A percentile compares a stretch with the other conserved stretches of the same genome.
Conservation (phyloP, 1,284 basidiomycete species). For the Sutorius eximius region DNA sequence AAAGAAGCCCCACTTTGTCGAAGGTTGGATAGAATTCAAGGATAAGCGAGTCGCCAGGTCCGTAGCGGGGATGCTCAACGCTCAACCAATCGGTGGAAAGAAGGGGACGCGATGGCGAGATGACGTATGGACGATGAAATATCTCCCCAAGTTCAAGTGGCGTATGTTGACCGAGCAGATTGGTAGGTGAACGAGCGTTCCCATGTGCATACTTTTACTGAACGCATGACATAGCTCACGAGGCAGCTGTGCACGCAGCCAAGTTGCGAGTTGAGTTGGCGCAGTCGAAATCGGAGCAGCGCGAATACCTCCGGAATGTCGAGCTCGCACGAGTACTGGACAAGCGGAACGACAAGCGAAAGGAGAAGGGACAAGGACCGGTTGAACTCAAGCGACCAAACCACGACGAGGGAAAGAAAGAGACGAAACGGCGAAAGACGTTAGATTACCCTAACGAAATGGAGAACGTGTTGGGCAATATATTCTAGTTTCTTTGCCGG, state of each 20-base stretch:
- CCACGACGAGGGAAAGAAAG: slow-evolving; percentile 35
- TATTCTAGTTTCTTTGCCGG: slow-evolving; percentile 45
- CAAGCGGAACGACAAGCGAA: slow-evolving; percentile 79
- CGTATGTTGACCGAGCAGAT: slow-evolving; percentile 98
- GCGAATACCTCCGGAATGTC: slow-evolving; percentile 92
- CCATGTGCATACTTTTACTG: slow-evolving; percentile 6
- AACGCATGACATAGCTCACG: slow-evolving; percentile 67
- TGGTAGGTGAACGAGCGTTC: slow-evolving; percentile 56
- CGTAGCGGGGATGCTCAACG: slow-evolving; percentile 95
- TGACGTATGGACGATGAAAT: slow-evolving; percentile 99
- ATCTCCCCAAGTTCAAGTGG: slow-evolving; percentile 98
- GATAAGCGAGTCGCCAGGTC: slow-evolving; percentile 90
- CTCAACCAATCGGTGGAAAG: slow-evolving; percentile 93
- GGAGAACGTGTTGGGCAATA: slow-evolving; percentile 50
- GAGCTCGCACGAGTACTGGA: slow-evolving; percentile 90
- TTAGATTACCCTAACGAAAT: slow-evolving; percentile 36
- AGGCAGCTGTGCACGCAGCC: slow-evolving; percentile 86
- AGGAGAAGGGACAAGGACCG: slow-evolving; percentile 49
- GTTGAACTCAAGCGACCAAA: slow-evolving; percentile 22
- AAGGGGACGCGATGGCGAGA: slow-evolving; percentile 91
- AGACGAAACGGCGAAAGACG: slow-evolving; percentile 15
- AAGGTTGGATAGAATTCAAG: slow-evolving; percentile 98
- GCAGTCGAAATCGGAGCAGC: slow-evolving; percentile 87
- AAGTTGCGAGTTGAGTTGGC: slow-evolving; percentile 88
- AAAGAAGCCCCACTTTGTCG: slow-evolving; percentile 84